Evolutionary conservation across 768 basidiomycete species (phyloP).

Genomic region (Boletales sp.): DNA sequence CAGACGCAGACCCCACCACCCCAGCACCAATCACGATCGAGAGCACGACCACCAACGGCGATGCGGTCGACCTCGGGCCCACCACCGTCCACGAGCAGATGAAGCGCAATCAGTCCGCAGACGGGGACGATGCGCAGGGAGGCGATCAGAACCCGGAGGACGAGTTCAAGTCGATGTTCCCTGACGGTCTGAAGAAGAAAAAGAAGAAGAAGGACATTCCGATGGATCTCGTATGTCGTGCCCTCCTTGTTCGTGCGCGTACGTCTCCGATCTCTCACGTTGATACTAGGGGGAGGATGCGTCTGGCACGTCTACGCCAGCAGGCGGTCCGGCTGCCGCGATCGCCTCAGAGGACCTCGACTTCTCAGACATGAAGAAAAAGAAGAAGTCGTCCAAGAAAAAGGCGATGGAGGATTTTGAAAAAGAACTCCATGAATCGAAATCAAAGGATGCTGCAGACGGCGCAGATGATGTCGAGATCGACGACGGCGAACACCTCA

Average conservation of each 20-base stretch:
- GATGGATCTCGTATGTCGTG: slow-evolving; percentile 62
- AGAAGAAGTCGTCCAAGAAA: slow-evolving; percentile 92
- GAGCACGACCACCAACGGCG: slow-evolving; percentile 63
- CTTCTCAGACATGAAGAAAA: slow-evolving; percentile 96
- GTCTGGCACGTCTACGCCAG: slow-evolving; percentile 64
- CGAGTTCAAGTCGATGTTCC: slow-evolving; percentile 78
- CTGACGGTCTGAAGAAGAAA: slow-evolving; percentile 83
- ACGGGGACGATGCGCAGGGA: slow-evolving; percentile 32
- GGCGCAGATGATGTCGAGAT: slow-evolving; percentile 54
- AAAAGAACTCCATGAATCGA: slow-evolving; percentile 79
- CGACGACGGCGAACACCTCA: slow-evolving; percentile 61
- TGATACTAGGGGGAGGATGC: slow-evolving; percentile 52
- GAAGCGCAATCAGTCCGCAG: slow-evolving; percentile 44
- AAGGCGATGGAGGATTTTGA: slow-evolving; percentile 91
- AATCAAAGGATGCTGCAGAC: slow-evolving; percentile 60
- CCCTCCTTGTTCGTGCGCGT: background rate
- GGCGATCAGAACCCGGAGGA: slow-evolving; percentile 60
- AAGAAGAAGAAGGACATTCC: slow-evolving; percentile 93
- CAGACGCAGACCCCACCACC: slow-evolving; percentile 77
- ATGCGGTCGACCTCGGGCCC: slow-evolving; percentile 73
- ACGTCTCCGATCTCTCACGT: background rate
- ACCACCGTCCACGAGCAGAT: slow-evolving; percentile 74
- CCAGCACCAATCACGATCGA: slow-evolving; percentile 76
- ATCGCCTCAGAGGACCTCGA: slow-evolving; percentile 74
- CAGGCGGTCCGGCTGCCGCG: slow-evolving; percentile 33